Base-by-base conservation (phyloP, 345 rosid genomes). In the Eucalyptus dawsonii region DNA sequence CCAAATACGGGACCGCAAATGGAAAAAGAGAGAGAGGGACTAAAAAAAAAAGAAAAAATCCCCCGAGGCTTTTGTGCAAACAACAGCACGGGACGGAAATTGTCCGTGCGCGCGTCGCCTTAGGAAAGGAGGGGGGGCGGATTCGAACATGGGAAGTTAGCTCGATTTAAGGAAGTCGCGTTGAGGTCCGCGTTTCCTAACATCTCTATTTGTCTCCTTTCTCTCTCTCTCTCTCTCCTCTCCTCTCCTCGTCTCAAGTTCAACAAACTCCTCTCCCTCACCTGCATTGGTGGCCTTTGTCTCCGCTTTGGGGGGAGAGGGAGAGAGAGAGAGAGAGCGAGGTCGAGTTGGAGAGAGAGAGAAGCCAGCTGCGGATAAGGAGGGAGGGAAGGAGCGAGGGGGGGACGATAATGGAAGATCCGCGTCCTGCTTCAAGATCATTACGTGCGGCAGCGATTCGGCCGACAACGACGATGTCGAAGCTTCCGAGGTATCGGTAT, bases 371-470 rank as follows among this genome's bases (percentile, higher is more conserved):
- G 14, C 15, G 85, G 85, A 85, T 45, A 85, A 80, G n/a, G n/a
- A n/a, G 86, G 62, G 62, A 91, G 90, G 31, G 50, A 19, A 87
- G 88, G 25, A 86, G 72, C 34, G 81, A 53, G 10, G 65, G 85
- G n/a, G 85, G 10, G 67, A 83, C 40, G 72, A 86, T 31, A 87
- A 96, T 96, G 98, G 96, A 91, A 93, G 95, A 93, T 93, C 98
- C 89, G 89, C 92, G 83, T 94, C 97, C 80, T 97, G 99, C 93
- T 93, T 97, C 90, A 96, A 95, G 42, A 92, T 97, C 92, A 95
- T 96, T 86, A 88, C 96, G 31, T 97, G 99, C 91, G 93, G 96
- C 27, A 87, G 97, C 86, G 94, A 92, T 90, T 94, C 97, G 87
- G 91, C 54, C 45, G 93, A 93, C 58, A 56, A 91, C 16, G 89